Evolutionary conservation across 768 basidiomycete genomes (phyloP).

Genomic region (Termitomyces sp.): DNA sequence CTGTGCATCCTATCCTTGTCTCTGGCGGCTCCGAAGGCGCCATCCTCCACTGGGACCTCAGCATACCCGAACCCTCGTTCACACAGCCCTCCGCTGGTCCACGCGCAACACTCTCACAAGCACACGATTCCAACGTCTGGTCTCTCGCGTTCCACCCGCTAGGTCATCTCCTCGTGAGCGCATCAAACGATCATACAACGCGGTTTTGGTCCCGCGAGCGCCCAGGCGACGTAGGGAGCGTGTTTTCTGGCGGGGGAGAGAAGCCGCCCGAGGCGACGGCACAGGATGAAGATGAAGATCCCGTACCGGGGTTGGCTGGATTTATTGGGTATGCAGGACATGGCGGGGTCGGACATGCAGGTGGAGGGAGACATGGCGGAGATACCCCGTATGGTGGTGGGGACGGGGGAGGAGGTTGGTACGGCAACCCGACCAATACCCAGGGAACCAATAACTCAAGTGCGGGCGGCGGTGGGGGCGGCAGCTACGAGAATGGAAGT

Average conservation of each 20-base stretch:
- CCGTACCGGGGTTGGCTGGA: conserved; percentile 68
- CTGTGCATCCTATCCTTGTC: conserved; percentile 84
- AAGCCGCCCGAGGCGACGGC: conserved; percentile 71
- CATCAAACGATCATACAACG: conserved; percentile 97
- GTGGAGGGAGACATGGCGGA: conserved; percentile 10
- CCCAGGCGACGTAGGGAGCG: conserved; percentile 75
- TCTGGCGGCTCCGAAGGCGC: conserved; percentile 94
- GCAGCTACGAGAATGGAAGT: conserved; percentile 11
- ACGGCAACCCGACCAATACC: conserved; percentile 8
- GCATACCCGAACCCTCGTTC: conserved; percentile 48
- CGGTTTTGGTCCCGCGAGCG: conserved; percentile 97
- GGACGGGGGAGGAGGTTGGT: conserved; percentile 15
- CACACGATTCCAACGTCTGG: conserved; percentile 98
- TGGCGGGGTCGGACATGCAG: background rate
- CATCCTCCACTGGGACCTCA: conserved; percentile 91
- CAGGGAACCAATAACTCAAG: conserved; percentile 30
- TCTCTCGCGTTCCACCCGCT: conserved; percentile 92
- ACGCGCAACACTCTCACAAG: conserved; percentile 84
- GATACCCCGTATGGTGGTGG: conserved; percentile 30
- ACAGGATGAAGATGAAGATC: conserved; percentile 72
- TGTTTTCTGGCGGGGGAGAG: conserved; percentile 77
- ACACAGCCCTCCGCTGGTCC: conserved; percentile 46
- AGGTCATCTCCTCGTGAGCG: conserved; percentile 89
- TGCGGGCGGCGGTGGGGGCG: conserved; percentile 13
- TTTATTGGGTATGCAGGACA: conserved; percentile 26